Evolutionary conservation across 495 filamentous ascomycete genomes (phyloP), one percentile per base, ranked within the genome.

Genomic region (Annulohypoxylon bovei): DNA sequence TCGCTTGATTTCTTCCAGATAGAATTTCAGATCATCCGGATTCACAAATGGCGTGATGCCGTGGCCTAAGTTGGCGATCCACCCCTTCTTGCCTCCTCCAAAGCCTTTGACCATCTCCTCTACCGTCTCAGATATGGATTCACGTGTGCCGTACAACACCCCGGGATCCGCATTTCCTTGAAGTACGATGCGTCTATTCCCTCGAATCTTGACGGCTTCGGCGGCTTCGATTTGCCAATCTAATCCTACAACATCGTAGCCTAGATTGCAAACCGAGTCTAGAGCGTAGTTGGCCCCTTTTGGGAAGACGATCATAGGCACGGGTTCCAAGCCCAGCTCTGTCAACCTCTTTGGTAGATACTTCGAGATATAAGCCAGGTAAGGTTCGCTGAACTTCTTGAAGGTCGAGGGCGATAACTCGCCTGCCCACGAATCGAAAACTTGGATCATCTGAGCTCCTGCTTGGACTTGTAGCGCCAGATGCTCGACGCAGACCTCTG

Each of bases 291-390:
- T 97, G n/a, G 95, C 94, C 3, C 95, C 95, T 82, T 99, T 99
- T n/a, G 95, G 93, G 78, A 99, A 99, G 14, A 98, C 93, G n/a
- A 93, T 95, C 95, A 99, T 98, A 1, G 95, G 95, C 1, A 98
- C 96, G 4, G 81, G 83, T 60, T 94, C 91, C 47, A 94, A 75
- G 0, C 88, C 88, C 73, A 96, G 82, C 78, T 93, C 90, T 65
- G 81, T 80, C 68, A 99, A 80, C 30, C 87, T 85, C 60, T 80
- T 83, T 0, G 95, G 95, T 12, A 98, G 84, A 49, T 93, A 81
- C 62, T 88, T 79, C 12, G 93, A 90, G 60, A 99, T 98, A 70
- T 94, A 88, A 14, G 86, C 85, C 58, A 99, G 85, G 74, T 96
- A 97, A 2, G 95, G 95, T 49, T 94, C 85, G 6, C 93, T 89